Percentiles rank a stretch among this genome's conserved stretches.
Conservation (phyloP, 108 stramenopile genomes). For the Fistulifera solaris region DNA sequence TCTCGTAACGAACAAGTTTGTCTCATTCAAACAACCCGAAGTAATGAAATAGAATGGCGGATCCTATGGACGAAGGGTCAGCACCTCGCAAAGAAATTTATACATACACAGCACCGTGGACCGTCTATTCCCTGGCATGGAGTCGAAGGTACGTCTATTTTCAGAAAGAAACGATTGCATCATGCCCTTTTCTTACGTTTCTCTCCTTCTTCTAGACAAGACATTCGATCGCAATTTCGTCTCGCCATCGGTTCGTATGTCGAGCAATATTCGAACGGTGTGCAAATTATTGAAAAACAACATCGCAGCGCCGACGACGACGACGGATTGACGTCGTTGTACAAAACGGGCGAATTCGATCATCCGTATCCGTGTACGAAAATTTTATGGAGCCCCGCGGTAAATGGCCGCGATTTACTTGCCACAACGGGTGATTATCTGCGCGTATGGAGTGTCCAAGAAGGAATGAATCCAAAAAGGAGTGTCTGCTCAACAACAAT, state of each 20-base stretch:
- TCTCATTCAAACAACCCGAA: no score
- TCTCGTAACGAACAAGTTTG: no score
- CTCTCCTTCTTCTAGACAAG: constrained; percentile 22
- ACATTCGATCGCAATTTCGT: constrained; percentile 73
- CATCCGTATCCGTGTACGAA: constrained; percentile 95
- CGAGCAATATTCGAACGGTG: constrained; percentile 95
- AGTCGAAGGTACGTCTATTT: constrained; percentile 50
- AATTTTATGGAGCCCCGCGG: constrained; percentile 77
- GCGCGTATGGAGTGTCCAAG: constrained; percentile 79
- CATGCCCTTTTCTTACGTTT: background rate
- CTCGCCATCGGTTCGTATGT: constrained; percentile 94
- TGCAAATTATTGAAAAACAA: constrained; percentile 64
- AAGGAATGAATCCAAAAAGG: constrained; percentile 52
- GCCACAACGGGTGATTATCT: constrained; percentile 98
- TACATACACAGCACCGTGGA: constrained; percentile 97
- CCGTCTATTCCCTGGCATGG: constrained; percentile 91
- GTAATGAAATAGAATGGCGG: no score
- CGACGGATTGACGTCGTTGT: constrained; percentile 26
- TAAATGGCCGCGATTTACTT: constrained; percentile 62
- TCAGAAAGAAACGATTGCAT: background rate
- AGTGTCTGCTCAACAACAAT: constrained; percentile 92
- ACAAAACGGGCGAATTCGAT: constrained; percentile 74
- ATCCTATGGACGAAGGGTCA: constrained; percentile 10
- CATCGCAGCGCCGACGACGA: constrained; percentile 16
- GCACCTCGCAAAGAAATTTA: constrained; percentile 90